Base-by-base conservation (phyloP, 495 filamentous ascomycete species). In the Penicillium pulvis region DNA sequence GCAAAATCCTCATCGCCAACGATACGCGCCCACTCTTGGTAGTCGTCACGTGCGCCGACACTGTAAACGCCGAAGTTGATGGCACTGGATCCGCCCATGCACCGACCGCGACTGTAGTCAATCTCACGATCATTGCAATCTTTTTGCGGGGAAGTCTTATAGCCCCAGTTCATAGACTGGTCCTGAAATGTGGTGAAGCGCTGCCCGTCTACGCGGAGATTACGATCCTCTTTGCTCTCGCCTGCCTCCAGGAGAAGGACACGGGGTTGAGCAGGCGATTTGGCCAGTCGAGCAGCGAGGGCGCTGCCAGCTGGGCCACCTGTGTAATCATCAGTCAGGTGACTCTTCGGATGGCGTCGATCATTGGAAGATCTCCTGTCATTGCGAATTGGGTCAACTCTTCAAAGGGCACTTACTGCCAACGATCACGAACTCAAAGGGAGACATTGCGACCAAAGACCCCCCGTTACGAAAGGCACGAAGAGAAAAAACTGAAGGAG, bases 31-130 rank as follows among this genome's bases (percentile, higher is more conserved):
- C 81, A 81, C 51, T 82, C 79, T 31, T 85, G 76, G 61, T 82
- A 87, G 62, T 88, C 85, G 44, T 78, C 76, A 24, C 71, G 66
- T 1, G 81, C 73, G 1, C 85, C 85, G 19, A 79, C 53, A 41
- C 73, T 81, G 59, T 73, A 87, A 11, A 81, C 72, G 31, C 75
- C 78, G 53, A 86, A 86, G 67, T 89, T 89, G 61, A 87, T 80
- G 17, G 79, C 80, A 53, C 72, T 83, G 2, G 77, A 81, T 9
- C 85, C 86, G 16, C 84, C 84, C 3, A 87, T 70, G 7, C 83
- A 83, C 12, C 74, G 73, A 2, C 84, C 84, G n/a, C 83, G 75
- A 33, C 76, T 77, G 53, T 83, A 81, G 59, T 81, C 77, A 11
- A 87, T 64, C 51, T 75, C 66, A 4, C 81, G 76, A 49, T 73